Base-by-base conservation (phyloP, 495 filamentous ascomycete species). In the Hypomontagnella submonticulosa region DNA sequence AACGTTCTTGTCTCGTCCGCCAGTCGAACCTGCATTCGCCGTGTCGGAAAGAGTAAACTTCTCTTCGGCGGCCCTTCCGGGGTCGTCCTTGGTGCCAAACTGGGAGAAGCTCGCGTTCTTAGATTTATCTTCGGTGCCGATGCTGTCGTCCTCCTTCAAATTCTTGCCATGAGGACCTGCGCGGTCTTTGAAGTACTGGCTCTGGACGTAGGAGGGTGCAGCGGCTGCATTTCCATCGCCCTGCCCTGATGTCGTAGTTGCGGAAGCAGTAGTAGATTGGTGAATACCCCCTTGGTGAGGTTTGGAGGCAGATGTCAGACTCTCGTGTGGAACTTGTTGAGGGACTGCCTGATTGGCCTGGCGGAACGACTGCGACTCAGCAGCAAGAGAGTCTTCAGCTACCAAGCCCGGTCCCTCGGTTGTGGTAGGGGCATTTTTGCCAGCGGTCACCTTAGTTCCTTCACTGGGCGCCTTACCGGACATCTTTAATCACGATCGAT, bases 141-240 rank as follows among this genome's bases (percentile, higher is more conserved):
- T 75, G 13, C 73, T 73, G 8, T 72, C 72, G 12, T 76, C 77
- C 69, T 80, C 79, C 8, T 13, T 74, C 6, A 80, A 37, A 34
- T 79, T 80, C 70, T 74, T 76, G 40, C 79, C 79, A 44, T 81
- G 75, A 7, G 77, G 77, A 12, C 73, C 71, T 13, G 42, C 37
- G 10, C 15, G 32, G 40, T 67, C 63, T 12, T 49, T 63, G 2
- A 49, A 5, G 30, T 42, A 63, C 63, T 72, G 69, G 52, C 46
- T 70, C 11, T 59, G 20, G 8, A 73, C 70, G 54, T 80, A 78
- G 4, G 53, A 70, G 3, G 77, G 77, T 16, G 78, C 77, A 1
- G 67, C 13, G 34, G 50, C 37, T 0, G 48, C 60, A 11, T 63
- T 59, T 40, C 43, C 34, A 42, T 18, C 41, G 4, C 63, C 57